These are phyloP conservation scores for Coemansia sp. DNA, from an alignment of 192 early-diverging fungal genomes.

Conservation along the genomic window DNA sequence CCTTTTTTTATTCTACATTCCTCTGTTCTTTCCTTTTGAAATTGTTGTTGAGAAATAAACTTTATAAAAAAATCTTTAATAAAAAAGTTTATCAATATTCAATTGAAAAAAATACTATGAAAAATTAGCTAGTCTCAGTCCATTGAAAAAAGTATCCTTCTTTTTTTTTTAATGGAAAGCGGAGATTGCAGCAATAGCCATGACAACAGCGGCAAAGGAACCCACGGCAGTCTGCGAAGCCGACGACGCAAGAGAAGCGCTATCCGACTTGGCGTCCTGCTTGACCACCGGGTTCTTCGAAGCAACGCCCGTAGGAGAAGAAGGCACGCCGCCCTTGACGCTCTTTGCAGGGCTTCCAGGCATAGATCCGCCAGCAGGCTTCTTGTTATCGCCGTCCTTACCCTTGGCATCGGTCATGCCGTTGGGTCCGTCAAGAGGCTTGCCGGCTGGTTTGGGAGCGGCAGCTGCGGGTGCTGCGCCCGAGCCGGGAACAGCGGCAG, in stretches of 20 bases:
- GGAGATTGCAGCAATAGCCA: conserved; percentile 35
- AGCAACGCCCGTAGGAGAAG: conserved; percentile 3
- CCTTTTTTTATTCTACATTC: too few species aligned
- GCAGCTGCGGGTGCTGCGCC: conserved; percentile 15
- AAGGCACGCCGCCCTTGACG: not conserved
- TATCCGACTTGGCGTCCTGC: conserved; percentile 13
- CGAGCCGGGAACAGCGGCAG: conserved; percentile 9
- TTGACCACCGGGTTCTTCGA: conserved; percentile 17
- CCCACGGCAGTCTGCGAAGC: not conserved
- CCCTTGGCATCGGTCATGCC: conserved; percentile 5
- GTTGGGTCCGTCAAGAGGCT: conserved; percentile 2
- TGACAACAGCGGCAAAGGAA: conserved; percentile 26
- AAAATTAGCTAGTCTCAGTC: not conserved
- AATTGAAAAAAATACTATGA: not conserved
- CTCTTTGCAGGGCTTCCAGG: conserved; percentile 2
- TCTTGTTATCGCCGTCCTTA: conserved; percentile 10
- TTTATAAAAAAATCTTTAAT: too few species aligned
- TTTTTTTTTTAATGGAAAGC: conserved; percentile 41
- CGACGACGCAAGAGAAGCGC: conserved; percentile 10
- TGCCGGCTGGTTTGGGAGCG: conserved; percentile 3
- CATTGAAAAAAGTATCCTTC: too few species aligned
- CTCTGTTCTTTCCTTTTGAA: too few species aligned
- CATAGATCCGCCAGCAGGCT: not conserved
- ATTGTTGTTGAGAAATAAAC: too few species aligned
- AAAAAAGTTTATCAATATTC: too few species aligned